Evolutionary conservation across 805 yeast species (phyloP).

Genomic region (Zygotorulaspora florentina): DNA sequence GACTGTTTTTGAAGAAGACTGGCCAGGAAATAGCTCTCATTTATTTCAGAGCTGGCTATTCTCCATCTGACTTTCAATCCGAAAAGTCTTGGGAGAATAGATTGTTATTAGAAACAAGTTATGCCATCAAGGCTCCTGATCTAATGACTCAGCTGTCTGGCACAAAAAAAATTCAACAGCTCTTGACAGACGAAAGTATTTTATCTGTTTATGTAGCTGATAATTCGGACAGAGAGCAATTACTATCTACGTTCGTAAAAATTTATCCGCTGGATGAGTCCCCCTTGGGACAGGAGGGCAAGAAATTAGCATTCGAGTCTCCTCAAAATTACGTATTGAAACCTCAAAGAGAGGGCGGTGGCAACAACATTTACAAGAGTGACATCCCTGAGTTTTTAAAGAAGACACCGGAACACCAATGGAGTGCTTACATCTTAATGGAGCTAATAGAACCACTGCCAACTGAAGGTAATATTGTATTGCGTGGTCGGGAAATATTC

Average conservation of each 20-base stretch:
- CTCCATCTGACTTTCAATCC: constrained; percentile 70
- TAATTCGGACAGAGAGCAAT: constrained; percentile 32
- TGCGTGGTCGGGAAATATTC: constrained; percentile 59
- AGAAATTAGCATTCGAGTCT: constrained; percentile 56
- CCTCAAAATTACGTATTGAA: constrained; percentile 80
- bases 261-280: constrained; percentile 83
- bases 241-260: constrained; percentile 63
- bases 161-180: constrained; percentile 88
- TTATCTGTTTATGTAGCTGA: constrained; percentile 44
- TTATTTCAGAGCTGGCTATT: constrained; percentile 85
- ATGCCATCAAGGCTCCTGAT: constrained; percentile 90
- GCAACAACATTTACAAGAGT: constrained; percentile 84
- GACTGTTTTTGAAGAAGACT: constrained; percentile 49
- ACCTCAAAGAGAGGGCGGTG: constrained; percentile 99
- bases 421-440: constrained; percentile 93
- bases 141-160: constrained; percentile 87
- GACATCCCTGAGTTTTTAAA: constrained; percentile 75
- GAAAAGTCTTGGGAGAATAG: constrained; percentile 77
- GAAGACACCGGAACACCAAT: constrained; percentile 56
- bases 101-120: constrained; percentile 60
- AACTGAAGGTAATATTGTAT: constrained; percentile 58
- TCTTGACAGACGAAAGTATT: constrained; percentile 55
- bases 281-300: constrained; percentile 57
- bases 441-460: constrained; percentile 78
- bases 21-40: constrained; percentile 79